These are phyloP conservation scores for Cichorium intybus DNA, from an alignment of 140 eudicot genomes.

Conservation along the genomic window DNA sequence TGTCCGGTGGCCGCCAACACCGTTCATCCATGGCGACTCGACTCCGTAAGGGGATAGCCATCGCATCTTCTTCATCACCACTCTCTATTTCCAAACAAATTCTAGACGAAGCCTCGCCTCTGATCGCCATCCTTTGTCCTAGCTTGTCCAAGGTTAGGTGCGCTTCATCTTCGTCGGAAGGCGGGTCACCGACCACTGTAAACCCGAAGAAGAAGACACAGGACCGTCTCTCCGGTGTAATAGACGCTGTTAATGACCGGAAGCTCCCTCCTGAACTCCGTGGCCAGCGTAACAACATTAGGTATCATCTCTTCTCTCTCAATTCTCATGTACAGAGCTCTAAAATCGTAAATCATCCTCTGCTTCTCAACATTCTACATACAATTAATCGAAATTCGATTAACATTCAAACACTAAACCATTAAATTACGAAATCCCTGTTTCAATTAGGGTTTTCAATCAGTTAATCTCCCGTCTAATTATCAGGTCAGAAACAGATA, in stretches of 20 bases:
- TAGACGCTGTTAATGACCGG: constrained; percentile 82
- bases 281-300: constrained; percentile 82
- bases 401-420: not conserved
- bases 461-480: not conserved
- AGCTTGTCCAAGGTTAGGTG: constrained; percentile 19
- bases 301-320: constrained; percentile 32
- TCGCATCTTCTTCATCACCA: constrained; percentile 22
- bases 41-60: constrained; percentile 7
- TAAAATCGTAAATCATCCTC: not conserved
- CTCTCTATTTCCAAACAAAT: constrained; percentile 5
- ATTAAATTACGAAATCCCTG: not conserved
- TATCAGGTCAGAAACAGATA: constrained; percentile 81
- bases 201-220: constrained; percentile 39
- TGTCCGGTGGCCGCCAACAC: not conserved
- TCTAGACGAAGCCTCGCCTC: constrained; percentile 13
- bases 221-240: constrained; percentile 82
- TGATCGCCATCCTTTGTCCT: not conserved
- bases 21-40: constrained; percentile 30
- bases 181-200: not conserved
- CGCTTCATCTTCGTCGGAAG: constrained; percentile 32
- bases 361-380: not conserved
- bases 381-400: not conserved
- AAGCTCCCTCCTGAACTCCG: constrained; percentile 93
- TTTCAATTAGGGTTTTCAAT: constrained; percentile 3
- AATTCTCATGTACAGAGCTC: not conserved